Evolutionary conservation across 305 asterid genomes (phyloP), one percentile per base, ranked within the genome.

Genomic region (Stenogyne calaminthoides): DNA sequence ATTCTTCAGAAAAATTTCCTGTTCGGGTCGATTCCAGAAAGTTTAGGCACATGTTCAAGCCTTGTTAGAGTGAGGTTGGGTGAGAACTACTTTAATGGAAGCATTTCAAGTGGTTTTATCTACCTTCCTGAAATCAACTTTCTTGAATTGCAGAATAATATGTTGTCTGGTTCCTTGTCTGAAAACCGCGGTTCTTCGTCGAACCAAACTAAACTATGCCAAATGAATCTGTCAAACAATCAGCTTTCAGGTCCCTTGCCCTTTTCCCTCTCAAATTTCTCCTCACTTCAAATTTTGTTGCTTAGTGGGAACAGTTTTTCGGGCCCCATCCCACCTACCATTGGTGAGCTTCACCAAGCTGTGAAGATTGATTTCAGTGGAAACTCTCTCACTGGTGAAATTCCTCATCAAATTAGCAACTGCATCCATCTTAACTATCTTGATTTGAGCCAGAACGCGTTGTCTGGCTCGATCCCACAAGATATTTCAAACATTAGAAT

Each of bases 41-140:
- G 80, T n/a, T 79, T 95, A 58, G 96, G 96, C 68, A 54, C 83
- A 18, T 95, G 99, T 64, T 56, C 73, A 7, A 91, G 93, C 66
- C 93, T 95, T 25, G 96, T 87, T 9, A 87, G 99, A 71, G 97
- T 95, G 76, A 87, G 99, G 68, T 57, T 95, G 74, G 98, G 96
- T 20, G 88, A 91, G 15, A 95, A 95, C 67, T 92, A 77, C 82
- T 82, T 95, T 19, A 95, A 92, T 73, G 98, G 99, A 10, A 91
- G 91, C 77, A 86, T 95, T 67, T 98, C 99, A 5, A 67, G 82
- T 56, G 95, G 85, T 25, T 82, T 95, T 61, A 84, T 92, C 73
- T 92, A 90, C 87, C 78, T 95, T 65, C 98, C 98, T 12, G 82
- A 84, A 6, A 72, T 92, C 5, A 92, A 92, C 77, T 88, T 92